Evolutionary conservation across 768 basidiomycete species (phyloP).

Genomic region (Boletus sp.): DNA sequence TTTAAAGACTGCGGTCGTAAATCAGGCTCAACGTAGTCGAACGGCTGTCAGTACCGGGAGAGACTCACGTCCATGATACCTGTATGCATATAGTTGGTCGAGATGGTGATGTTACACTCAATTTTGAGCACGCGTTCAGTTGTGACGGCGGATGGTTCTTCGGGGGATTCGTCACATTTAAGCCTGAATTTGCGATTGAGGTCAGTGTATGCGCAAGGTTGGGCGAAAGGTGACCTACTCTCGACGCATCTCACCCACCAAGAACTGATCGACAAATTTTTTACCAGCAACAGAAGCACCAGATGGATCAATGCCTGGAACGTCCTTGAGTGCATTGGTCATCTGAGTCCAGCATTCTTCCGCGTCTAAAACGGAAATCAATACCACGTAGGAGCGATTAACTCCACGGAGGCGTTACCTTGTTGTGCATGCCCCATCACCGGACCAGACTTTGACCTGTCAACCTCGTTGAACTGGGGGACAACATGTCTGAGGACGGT

Average conservation of each 20-base stretch:
- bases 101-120: slow-evolving; percentile 85
- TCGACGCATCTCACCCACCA: slow-evolving; percentile 75
- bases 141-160: slow-evolving; percentile 63
- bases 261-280: slow-evolving; percentile 75
- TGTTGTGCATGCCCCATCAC: slow-evolving; percentile 75
- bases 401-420: slow-evolving; percentile 30
- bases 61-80: slow-evolving; percentile 75
- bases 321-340: slow-evolving; percentile 65
- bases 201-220: slow-evolving; percentile 11
- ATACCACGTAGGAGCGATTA: background rate
- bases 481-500: slow-evolving; percentile 67
- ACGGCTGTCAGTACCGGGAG: slow-evolving; percentile 3
- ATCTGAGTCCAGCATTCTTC: slow-evolving; percentile 88
- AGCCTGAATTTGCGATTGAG: slow-evolving; percentile 44
- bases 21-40: background rate
- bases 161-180: slow-evolving; percentile 76
- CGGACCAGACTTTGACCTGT: slow-evolving; percentile 40
- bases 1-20: slow-evolving; percentile 62
- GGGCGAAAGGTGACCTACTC: slow-evolving; percentile 39
- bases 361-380: slow-evolving; percentile 55
- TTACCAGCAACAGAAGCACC: slow-evolving; percentile 35
- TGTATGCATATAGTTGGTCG: slow-evolving; percentile 84
- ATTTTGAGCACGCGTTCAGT: slow-evolving; percentile 81
- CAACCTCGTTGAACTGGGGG: slow-evolving; percentile 87
- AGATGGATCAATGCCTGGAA: slow-evolving; percentile 45